Percentiles rank a stretch among this genome's conserved stretches.
Evolutionary conservation across 768 basidiomycete genomes (phyloP).

Genomic region (Exidia glandulosa): DNA sequence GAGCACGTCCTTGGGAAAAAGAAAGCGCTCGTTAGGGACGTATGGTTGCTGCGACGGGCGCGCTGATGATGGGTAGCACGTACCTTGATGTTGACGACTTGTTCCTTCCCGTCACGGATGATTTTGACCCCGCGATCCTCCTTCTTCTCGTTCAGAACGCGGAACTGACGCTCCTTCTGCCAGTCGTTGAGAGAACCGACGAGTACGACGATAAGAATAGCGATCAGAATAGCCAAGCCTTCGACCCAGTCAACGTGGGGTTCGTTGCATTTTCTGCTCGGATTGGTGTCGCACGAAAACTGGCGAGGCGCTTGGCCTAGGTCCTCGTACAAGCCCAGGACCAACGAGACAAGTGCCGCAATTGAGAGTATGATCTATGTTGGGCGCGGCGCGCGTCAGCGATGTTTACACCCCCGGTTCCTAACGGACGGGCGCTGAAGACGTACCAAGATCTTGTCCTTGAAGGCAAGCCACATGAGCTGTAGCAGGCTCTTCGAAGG

Average conservation of each 20-base stretch:
- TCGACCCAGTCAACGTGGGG: slow-evolving; percentile 96
- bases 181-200: slow-evolving; percentile 96
- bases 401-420: background rate
- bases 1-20: slow-evolving; percentile 65
- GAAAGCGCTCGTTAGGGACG: slow-evolving; percentile 15
- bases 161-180: slow-evolving; percentile 97
- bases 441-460: slow-evolving; percentile 83
- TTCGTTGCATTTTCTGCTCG: slow-evolving; percentile 25
- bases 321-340: slow-evolving; percentile 92
- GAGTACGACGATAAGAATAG: slow-evolving; percentile 40
- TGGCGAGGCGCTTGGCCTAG: slow-evolving; percentile 52
- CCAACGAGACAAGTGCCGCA: slow-evolving; percentile 86
- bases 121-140: slow-evolving; percentile 87
- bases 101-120: slow-evolving; percentile 60
- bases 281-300: slow-evolving; percentile 21
- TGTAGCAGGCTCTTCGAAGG: slow-evolving; percentile 55
- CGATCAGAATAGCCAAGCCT: slow-evolving; percentile 40
- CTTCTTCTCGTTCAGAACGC: slow-evolving; percentile 83
- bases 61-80: background rate
- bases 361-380: slow-evolving; percentile 75
- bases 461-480: slow-evolving; percentile 78
- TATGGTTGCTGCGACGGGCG: no score
- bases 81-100: slow-evolving; percentile 73
- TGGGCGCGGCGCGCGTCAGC: background rate
- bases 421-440: background rate